Evolutionary conservation across 2,329 filamentous ascomycete species (phyloP).

Genomic region (Trichoderma semiorbis): DNA sequence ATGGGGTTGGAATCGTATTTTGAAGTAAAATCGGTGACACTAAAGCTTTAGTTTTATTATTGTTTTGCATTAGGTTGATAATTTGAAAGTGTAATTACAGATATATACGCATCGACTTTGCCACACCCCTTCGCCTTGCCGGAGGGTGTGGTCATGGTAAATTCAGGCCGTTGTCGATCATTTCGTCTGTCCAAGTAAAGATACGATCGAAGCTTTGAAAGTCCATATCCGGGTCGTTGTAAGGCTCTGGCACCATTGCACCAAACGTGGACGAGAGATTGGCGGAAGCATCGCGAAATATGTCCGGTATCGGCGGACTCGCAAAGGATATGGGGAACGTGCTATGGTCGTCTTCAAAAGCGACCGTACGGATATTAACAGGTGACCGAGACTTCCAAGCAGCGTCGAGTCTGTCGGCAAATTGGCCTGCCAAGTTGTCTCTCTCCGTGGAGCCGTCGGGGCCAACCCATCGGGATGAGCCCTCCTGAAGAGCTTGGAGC

Average conservation of each 20-base stretch:
- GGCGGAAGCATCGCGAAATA: conserved; percentile 10
- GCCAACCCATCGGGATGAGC: conserved; percentile 7
- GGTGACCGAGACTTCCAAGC: conserved; percentile 15
- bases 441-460: neutral
- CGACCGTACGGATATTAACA: conserved; percentile 17
- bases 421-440: conserved; percentile 18
- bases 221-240: neutral
- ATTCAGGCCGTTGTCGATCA: conserved; percentile 1
- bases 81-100: neutral
- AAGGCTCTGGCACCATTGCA: neutral
- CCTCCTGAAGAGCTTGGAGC: conserved; percentile 7
- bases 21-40: conserved; percentile 30
- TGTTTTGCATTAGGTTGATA: neutral
- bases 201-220: conserved; percentile 17
- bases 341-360: conserved; percentile 13
- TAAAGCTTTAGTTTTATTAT: conserved; percentile 1
- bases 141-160: neutral
- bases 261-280: conserved; percentile 4
- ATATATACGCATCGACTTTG: neutral
- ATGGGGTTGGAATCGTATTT: conserved; percentile 39
- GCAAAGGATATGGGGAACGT: conserved; percentile 12
- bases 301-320: conserved; percentile 17
- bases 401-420: conserved; percentile 14
- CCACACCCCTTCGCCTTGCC: neutral
- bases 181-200: conserved; percentile 19